Evolutionary conservation across 2,329 filamentous ascomycete species (phyloP).

Genomic region (Sporothrix luriei): DNA sequence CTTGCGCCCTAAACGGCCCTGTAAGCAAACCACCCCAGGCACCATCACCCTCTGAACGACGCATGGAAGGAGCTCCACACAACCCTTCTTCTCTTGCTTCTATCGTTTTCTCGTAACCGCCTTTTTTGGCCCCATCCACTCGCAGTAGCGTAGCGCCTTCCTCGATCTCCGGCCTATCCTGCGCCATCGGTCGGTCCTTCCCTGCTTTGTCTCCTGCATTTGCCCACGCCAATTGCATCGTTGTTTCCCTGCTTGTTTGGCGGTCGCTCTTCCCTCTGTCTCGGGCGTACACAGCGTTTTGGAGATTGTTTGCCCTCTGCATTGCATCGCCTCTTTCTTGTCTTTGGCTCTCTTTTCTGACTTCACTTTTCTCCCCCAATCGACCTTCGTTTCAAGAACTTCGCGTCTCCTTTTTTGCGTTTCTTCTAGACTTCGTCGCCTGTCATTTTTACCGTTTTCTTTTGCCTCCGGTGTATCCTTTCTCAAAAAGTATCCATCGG

Average conservation of each 20-base stretch:
- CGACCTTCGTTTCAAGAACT: neutral
- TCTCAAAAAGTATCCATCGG: neutral
- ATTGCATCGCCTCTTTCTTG: neutral
- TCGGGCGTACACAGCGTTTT: neutral
- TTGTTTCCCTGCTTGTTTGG: neutral
- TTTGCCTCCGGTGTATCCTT: conserved; percentile 1
- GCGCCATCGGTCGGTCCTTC: conserved; percentile 20
- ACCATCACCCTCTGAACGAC: neutral
- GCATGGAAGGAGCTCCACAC: conserved; percentile 10
- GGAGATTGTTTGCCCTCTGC: neutral
- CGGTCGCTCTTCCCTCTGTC: conserved; percentile 22
- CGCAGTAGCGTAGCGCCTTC: conserved; percentile 22
- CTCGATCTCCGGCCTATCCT: conserved; percentile 24
- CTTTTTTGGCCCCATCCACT: conserved; percentile 6
- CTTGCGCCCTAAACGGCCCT: too few species aligned
- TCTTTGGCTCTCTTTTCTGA: neutral
- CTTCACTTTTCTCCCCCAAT: neutral
- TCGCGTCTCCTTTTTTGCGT: neutral
- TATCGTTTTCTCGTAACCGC: conserved; percentile 16
- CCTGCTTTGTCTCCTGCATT: neutral
- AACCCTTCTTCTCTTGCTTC: neutral
- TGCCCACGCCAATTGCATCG: conserved; percentile 12
- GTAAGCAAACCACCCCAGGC: too few species aligned
- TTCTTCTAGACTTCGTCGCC: neutral
- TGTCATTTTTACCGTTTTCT: conserved; percentile 12